These are phyloP conservation scores for Hymenotorrendiella dingleyae DNA, from an alignment of 2,329 filamentous ascomycete genomes.

Conservation along the genomic window DNA sequence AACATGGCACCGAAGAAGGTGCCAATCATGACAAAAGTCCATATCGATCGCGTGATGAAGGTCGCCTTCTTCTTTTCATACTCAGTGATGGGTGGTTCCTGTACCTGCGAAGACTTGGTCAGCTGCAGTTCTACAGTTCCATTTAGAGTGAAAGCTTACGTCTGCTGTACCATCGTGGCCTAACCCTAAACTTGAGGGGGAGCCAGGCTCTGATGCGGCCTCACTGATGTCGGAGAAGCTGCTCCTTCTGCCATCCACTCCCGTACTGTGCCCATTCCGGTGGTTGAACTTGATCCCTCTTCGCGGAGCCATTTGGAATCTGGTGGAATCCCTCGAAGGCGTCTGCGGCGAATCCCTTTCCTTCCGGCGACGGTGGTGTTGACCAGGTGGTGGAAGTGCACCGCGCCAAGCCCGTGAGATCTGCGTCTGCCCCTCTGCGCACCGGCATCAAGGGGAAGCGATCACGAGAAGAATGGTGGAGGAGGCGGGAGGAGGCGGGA, in stretches of 20 bases:
- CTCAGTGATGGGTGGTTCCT: constrained; percentile 48
- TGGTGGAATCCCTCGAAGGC: constrained; percentile 3
- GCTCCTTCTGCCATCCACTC: constrained; percentile 45
- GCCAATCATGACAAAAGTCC: constrained; percentile 96
- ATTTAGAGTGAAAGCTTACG: constrained; percentile 28
- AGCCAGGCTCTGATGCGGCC: constrained; percentile 38
- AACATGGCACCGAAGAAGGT: constrained; percentile 90
- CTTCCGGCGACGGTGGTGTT: constrained; percentile 3
- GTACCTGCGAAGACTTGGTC: constrained; percentile 14
- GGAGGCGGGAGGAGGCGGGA: background rate
- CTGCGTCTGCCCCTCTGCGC: constrained; percentile 1
- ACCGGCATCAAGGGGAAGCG: constrained; percentile 6
- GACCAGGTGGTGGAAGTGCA: background rate
- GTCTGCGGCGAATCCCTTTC: constrained; percentile 7
- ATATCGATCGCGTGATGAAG: constrained; percentile 93
- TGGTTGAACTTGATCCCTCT: constrained; percentile 48
- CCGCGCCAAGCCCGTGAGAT: constrained; percentile 13
- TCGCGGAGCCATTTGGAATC: constrained; percentile 37
- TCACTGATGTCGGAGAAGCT: constrained; percentile 70
- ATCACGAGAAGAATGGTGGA: background rate
- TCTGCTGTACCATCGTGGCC: constrained; percentile 35
- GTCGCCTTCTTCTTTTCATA: constrained; percentile 99
- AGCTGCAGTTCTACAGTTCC: constrained; percentile 15
- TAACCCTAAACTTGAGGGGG: constrained; percentile 19
- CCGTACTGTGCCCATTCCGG: constrained; percentile 27